phyloP scores from a whole-genome alignment of 176 grass and related monocot genomes.

The Musa troglodytarum region DNA sequence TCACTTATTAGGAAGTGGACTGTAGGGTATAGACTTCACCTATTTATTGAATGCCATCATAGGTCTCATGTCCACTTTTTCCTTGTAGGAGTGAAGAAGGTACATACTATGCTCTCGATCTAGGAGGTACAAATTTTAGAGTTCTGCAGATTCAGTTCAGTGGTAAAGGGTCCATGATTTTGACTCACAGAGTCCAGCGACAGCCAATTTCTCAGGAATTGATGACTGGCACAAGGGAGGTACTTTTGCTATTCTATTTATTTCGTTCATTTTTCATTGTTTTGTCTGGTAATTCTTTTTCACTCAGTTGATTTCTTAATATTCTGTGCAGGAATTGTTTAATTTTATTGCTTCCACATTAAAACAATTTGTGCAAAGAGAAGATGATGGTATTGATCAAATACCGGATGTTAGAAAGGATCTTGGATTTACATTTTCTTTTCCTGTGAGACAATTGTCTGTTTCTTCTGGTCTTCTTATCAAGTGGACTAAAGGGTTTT shows the following conservation, averaged over 20 bases:
- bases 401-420: conserved; percentile 29
- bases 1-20: too few relatives aligned
- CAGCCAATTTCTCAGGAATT: conserved; percentile 53
- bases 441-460: conserved; percentile 68
- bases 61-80: not conserved
- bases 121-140: conserved; percentile 86
- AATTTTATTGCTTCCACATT: conserved; percentile 51
- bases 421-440: conserved; percentile 95
- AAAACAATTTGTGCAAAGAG: conserved; percentile 63
- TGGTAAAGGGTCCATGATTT: conserved; percentile 37
- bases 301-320: not conserved
- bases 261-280: not conserved
- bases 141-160: conserved; percentile 67
- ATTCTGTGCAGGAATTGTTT: conserved; percentile 59
- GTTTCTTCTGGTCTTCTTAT: conserved; percentile 75
- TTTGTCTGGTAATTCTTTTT: not conserved
- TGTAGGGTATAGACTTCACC: too few relatives aligned
- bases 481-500: conserved; percentile 81
- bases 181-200: conserved; percentile 51
- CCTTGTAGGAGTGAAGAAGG: conserved; percentile 71
- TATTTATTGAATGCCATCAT: too few relatives aligned
- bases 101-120: conserved; percentile 74
- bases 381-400: conserved; percentile 26
- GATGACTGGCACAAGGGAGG: conserved; percentile 60
- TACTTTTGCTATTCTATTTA: conserved; percentile 14